These are phyloP conservation scores for Globisporangium apiculatum DNA, from an alignment of 352 stramenopile genomes.

Conservation along the genomic window DNA sequence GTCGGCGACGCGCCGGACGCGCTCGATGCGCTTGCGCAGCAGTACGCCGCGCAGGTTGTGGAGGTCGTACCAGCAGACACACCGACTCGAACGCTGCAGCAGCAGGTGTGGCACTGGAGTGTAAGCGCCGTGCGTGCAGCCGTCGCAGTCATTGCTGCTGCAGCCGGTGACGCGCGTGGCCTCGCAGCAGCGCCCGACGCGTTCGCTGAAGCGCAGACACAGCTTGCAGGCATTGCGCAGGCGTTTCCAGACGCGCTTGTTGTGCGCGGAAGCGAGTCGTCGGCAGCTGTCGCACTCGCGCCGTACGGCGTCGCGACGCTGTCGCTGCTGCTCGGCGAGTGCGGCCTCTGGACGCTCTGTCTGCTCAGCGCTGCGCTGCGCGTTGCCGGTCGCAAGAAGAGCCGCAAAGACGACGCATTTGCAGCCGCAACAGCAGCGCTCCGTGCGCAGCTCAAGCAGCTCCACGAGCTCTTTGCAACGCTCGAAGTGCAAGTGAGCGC, in stretches of 20 bases:
- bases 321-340: slow-evolving; percentile 50
- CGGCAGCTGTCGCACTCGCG: slow-evolving; percentile 20
- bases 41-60: slow-evolving; percentile 22
- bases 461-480: slow-evolving; percentile 36
- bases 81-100: slow-evolving; percentile 14
- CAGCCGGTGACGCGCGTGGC: not conserved
- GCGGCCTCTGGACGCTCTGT: slow-evolving; percentile 45
- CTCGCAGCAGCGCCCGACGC: slow-evolving; percentile 9
- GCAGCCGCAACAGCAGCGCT: slow-evolving; percentile 21
- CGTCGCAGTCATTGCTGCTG: slow-evolving; percentile 4
- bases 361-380: slow-evolving; percentile 39
- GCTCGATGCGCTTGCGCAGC: slow-evolving; percentile 19
- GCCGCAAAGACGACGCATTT: slow-evolving; percentile 52
- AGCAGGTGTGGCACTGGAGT: slow-evolving; percentile 58
- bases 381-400: slow-evolving; percentile 47
- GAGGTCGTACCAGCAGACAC: slow-evolving; percentile 10
- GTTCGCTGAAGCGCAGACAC: slow-evolving; percentile 21
- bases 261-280: not conserved
- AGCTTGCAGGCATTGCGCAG: slow-evolving; percentile 21
- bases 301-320: slow-evolving; percentile 43
- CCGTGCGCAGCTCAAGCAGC: slow-evolving; percentile 49
- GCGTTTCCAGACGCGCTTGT: slow-evolving; percentile 16
- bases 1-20: slow-evolving; percentile 16
- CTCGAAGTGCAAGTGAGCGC: slow-evolving; percentile 32
- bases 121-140: slow-evolving; percentile 12